phyloP scores from a whole-genome alignment of 2,329 filamentous ascomycete genomes.

The Pseudogymnoascus sp. region DNA sequence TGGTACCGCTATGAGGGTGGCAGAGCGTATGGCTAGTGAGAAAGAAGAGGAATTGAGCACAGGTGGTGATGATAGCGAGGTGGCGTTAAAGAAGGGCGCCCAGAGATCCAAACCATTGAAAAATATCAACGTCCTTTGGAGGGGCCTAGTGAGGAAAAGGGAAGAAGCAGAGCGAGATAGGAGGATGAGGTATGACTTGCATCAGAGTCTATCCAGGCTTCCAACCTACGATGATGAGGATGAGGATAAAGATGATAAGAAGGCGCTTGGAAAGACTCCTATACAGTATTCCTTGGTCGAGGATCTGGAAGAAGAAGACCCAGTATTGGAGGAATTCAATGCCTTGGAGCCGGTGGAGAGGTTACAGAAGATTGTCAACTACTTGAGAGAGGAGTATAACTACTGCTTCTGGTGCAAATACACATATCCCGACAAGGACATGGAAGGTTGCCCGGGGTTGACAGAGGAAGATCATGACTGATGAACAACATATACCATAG shows the following conservation, averaged over 20 bases:
- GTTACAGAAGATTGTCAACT: conserved; percentile 55
- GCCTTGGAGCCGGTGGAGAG: conserved; percentile 57
- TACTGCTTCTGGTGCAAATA: conserved; percentile 99
- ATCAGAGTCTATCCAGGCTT: conserved; percentile 53
- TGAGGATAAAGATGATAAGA: conserved; percentile 63
- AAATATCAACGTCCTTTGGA: conserved; percentile 69
- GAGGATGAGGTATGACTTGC: conserved; percentile 55
- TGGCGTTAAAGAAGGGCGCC: conserved; percentile 19
- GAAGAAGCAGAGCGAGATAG: conserved; percentile 62
- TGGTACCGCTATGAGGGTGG: conserved; percentile 71
- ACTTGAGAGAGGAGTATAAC: conserved; percentile 60
- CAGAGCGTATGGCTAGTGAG: conserved; percentile 56
- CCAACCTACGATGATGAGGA: conserved; percentile 61
- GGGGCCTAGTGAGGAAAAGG: conserved; percentile 61
- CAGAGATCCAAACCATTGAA: conserved; percentile 45
- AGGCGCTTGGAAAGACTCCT: conserved; percentile 53
- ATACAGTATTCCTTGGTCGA: conserved; percentile 52
- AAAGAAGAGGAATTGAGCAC: conserved; percentile 18
- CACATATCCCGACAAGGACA: conserved; percentile 59
- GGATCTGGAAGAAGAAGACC: conserved; percentile 68
- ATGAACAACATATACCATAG: conserved; percentile 8
- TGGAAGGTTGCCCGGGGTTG: conserved; percentile 84
- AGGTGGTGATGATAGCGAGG: conserved; percentile 17
- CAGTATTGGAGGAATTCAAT: conserved; percentile 73
- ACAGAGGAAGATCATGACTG: conserved; percentile 74